These are phyloP conservation scores for Xylaria sp. DNA, from an alignment of 2,329 filamentous ascomycete genomes.

Conservation along the genomic window DNA sequence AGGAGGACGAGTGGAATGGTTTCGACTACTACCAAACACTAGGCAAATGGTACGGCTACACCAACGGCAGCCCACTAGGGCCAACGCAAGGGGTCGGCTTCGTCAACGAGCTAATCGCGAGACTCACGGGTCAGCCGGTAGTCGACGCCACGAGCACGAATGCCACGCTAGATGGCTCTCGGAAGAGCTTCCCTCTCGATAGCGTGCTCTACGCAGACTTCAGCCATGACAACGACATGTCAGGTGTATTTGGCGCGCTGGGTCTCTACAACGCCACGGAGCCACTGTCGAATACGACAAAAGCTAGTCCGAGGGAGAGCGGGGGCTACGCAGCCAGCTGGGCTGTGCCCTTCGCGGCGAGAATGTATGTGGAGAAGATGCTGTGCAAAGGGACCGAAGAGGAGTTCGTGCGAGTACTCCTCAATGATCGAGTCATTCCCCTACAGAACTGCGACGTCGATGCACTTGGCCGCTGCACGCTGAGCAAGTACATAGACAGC, in stretches of 20 bases:
- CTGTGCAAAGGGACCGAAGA: conserved; percentile 65
- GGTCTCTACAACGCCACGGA: conserved; percentile 77
- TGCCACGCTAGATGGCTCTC: conserved; percentile 74
- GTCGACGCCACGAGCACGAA: conserved; percentile 80
- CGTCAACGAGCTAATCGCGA: conserved; percentile 85
- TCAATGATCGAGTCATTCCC: conserved; percentile 85
- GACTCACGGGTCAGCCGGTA: conserved; percentile 76
- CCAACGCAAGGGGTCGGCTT: conserved; percentile 89
- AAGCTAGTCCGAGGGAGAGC: conserved; percentile 61
- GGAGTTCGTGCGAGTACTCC: conserved; percentile 79
- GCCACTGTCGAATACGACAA: conserved; percentile 61
- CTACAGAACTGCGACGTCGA: conserved; percentile 77
- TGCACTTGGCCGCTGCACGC: conserved; percentile 72
- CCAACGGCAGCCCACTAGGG: conserved; percentile 79
- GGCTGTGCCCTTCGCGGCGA: conserved; percentile 82
- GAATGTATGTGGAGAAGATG: conserved; percentile 91
- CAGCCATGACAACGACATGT: conserved; percentile 90
- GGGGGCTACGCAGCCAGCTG: conserved; percentile 79
- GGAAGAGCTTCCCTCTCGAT: conserved; percentile 77
- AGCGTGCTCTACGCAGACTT: conserved; percentile 84
- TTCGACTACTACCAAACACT: conserved; percentile 86
- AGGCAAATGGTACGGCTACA: conserved; percentile 86
- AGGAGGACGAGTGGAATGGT: conserved; percentile 73
- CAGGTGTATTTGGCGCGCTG: conserved; percentile 77
- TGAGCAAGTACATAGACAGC: conserved; percentile 77